Conservation (phyloP, 2,329 filamentous ascomycete genomes). For the Xylaria sp. region DNA sequence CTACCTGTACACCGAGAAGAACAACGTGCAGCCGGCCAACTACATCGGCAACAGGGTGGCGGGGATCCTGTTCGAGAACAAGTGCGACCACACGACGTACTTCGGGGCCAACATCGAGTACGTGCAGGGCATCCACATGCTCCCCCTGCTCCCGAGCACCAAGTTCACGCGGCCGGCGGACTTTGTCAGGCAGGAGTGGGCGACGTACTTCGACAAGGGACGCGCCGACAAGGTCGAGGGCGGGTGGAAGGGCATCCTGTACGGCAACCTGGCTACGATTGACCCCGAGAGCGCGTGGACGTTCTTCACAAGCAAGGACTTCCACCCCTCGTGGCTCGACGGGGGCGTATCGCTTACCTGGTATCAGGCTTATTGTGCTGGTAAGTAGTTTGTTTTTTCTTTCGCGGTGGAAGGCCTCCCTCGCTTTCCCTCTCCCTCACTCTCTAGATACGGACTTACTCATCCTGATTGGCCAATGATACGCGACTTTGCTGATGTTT, state of each 20-base stretch:
- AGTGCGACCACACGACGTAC: slow-evolving; percentile 90
- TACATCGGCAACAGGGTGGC: slow-evolving; percentile 81
- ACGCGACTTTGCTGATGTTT: slow-evolving; percentile 15
- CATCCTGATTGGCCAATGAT: too few relatives aligned
- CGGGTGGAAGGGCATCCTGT: slow-evolving; percentile 86
- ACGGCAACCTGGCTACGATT: slow-evolving; percentile 79
- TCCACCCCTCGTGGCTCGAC: slow-evolving; percentile 74
- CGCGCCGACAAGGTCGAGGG: slow-evolving; percentile 69
- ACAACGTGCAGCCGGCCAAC: slow-evolving; percentile 71
- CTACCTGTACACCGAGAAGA: slow-evolving; percentile 77
- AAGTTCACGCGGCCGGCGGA: slow-evolving; percentile 67
- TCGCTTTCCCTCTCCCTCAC: too few relatives aligned
- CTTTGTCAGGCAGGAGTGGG: slow-evolving; percentile 86
- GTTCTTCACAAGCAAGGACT: slow-evolving; percentile 73
- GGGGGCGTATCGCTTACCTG: slow-evolving; percentile 83
- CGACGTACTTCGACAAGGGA: slow-evolving; percentile 73
- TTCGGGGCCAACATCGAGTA: slow-evolving; percentile 77
- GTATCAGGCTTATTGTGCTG: slow-evolving; percentile 81
- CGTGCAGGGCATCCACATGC: slow-evolving; percentile 76
- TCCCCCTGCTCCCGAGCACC: slow-evolving; percentile 67
- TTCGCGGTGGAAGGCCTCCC: too few relatives aligned
- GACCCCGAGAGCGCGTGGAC: slow-evolving; percentile 72
- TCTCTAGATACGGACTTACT: too few relatives aligned
- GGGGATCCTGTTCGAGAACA: slow-evolving; percentile 88
- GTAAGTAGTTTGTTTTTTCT: too few relatives aligned